Evolutionary conservation across 1,284 basidiomycete species (phyloP).

Genomic region (Spongispora temasekensis): DNA sequence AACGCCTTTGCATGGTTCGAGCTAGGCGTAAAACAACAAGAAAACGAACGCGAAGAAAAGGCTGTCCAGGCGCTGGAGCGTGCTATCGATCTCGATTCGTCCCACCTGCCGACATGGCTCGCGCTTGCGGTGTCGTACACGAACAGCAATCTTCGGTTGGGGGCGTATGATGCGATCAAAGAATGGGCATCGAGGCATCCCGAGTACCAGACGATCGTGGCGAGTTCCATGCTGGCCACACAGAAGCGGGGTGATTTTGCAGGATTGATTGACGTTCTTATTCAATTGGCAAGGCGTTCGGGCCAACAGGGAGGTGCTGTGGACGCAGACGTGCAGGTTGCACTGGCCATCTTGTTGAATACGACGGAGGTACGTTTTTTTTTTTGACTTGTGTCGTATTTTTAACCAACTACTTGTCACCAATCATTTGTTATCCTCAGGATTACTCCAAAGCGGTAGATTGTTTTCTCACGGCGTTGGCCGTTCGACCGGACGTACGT

Average conservation of each 20-base stretch:
- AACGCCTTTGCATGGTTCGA: constrained; percentile 85
- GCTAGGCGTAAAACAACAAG: constrained; percentile 96
- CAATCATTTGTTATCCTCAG: constrained; percentile 38
- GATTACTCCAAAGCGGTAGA: constrained; percentile 93
- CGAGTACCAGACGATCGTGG: constrained; percentile 42
- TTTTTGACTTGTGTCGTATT: neutral
- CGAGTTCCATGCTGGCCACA: constrained; percentile 36
- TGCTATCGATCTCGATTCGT: constrained; percentile 80
- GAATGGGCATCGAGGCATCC: constrained; percentile 65
- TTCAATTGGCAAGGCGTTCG: constrained; percentile 63
- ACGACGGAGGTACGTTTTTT: constrained; percentile 69
- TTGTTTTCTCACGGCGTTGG: constrained; percentile 90
- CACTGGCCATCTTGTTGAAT: constrained; percentile 92
- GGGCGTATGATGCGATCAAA: constrained; percentile 78
- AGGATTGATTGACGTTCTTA: constrained; percentile 60
- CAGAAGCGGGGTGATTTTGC: constrained; percentile 45
- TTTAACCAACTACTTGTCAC: neutral
- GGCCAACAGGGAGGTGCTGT: constrained; percentile 40
- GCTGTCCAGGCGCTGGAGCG: constrained; percentile 86
- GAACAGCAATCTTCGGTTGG: constrained; percentile 81
- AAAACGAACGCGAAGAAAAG: constrained; percentile 93
- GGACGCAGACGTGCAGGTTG: constrained; percentile 95
- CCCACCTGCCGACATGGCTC: constrained; percentile 82
- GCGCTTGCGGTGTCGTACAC: constrained; percentile 92
- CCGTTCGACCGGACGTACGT: constrained; percentile 82